Evolutionary conservation across 2,329 filamentous ascomycete species (phyloP).

Genomic region (Exophiala oligosperma): DNA sequence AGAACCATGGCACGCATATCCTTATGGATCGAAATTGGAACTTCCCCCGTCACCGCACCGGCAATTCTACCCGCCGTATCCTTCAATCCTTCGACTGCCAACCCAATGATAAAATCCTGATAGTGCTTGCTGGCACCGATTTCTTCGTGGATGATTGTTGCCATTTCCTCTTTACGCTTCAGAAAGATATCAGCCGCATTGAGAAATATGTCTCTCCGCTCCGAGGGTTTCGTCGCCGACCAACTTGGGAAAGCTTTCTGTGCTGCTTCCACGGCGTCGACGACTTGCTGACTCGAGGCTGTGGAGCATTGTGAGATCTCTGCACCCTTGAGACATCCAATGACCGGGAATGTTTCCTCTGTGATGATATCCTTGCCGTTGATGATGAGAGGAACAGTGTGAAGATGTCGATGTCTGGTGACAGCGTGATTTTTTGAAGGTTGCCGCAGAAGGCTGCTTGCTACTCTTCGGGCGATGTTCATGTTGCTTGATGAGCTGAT

Average conservation of each 20-base stretch:
- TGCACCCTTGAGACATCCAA: conserved; percentile 55
- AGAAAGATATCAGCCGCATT: conserved; percentile 42
- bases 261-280: conserved; percentile 59
- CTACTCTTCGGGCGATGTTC: too few species aligned
- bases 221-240: conserved; percentile 60
- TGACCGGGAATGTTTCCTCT: conserved; percentile 47
- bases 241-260: conserved; percentile 67
- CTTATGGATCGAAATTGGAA: conserved; percentile 36
- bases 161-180: conserved; percentile 40
- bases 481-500: too few species aligned
- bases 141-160: conserved; percentile 58
- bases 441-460: too few species aligned
- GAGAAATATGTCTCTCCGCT: conserved; percentile 41
- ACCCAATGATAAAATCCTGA: conserved; percentile 23
- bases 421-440: too few species aligned
- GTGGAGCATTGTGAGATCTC: conserved; percentile 56
- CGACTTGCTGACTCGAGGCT: conserved; percentile 1
- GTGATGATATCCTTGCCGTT: conserved; percentile 42
- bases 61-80: conserved; percentile 6
- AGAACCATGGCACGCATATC: conserved; percentile 63
- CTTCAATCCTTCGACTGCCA: conserved; percentile 2
- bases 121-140: conserved; percentile 50
- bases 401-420: conserved; percentile 17
- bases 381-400: conserved; percentile 41
- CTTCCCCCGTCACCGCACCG: conserved; percentile 27